These are phyloP conservation scores for Pyracantha coccinea DNA, from an alignment of 331 rosid genomes.

Conservation along the genomic window DNA sequence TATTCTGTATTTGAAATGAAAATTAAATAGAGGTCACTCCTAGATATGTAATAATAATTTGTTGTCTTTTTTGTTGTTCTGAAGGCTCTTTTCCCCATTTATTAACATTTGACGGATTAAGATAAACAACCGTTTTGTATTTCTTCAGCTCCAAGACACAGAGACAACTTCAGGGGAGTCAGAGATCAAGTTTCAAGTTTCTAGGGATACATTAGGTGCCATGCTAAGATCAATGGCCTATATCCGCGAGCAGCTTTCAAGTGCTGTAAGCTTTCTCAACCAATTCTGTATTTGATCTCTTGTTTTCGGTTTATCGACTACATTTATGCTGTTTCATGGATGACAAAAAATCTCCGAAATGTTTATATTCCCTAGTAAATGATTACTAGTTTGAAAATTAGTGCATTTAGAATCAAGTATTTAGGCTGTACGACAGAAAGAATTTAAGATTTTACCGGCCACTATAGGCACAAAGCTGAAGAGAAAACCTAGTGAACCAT, in stretches of 20 bases:
- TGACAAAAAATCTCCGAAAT: not conserved
- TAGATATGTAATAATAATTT: not conserved
- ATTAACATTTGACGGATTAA: not conserved
- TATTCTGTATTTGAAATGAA: not conserved
- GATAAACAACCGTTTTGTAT: not conserved
- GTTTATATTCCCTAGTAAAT: not conserved
- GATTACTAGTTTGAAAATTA: not conserved
- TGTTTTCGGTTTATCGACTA: not conserved
- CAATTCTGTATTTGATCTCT: not conserved
- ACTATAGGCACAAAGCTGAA: not conserved
- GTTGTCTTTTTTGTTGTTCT: not conserved
- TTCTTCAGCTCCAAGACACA: constrained; percentile 70
- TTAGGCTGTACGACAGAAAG: not conserved
- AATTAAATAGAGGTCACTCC: not conserved
- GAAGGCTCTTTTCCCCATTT: not conserved
- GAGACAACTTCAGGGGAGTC: constrained; percentile 83
- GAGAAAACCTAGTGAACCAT: not conserved
- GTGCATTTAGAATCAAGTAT: not conserved
- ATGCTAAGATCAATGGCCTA: constrained; percentile 96
- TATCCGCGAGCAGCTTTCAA: constrained; percentile 90
- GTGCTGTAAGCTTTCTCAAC: constrained; percentile 45
- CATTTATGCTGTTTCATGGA: not conserved
- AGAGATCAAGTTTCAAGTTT: constrained; percentile 90
- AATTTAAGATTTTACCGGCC: not conserved
- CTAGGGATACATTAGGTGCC: constrained; percentile 87